Evolutionary conservation across 1,284 basidiomycete genomes (phyloP).

Genomic region (Ceratobasidium sp.): DNA sequence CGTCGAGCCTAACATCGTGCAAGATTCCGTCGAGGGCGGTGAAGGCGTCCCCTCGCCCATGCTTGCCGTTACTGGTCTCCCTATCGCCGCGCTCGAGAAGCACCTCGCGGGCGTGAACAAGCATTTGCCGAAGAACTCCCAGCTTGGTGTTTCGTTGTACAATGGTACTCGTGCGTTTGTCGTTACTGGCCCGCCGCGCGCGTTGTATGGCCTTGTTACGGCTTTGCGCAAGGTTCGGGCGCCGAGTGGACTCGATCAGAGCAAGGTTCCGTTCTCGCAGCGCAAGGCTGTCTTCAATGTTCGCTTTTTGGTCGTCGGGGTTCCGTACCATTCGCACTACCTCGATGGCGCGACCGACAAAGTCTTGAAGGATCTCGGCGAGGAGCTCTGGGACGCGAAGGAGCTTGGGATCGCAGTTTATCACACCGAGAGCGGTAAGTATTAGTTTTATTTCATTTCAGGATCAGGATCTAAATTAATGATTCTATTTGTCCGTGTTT

Average conservation of each 20-base stretch:
- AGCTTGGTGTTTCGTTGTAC: constrained; percentile 87
- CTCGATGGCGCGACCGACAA: constrained; percentile 81
- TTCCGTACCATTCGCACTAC: constrained; percentile 95
- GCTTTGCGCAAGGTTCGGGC: constrained; percentile 91
- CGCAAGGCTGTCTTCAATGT: constrained; percentile 93
- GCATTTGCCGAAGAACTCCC: constrained; percentile 80
- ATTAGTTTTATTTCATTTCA: constrained; percentile 10
- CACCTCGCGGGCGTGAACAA: constrained; percentile 91
- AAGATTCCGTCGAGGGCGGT: constrained; percentile 89
- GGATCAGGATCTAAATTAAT: background rate
- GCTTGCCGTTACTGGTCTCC: constrained; percentile 89
- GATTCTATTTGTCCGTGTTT: constrained; percentile 47
- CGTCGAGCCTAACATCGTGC: constrained; percentile 86
- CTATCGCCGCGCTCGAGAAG: constrained; percentile 78
- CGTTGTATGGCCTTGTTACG: constrained; percentile 94
- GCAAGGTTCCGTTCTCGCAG: constrained; percentile 93
- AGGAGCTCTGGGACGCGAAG: constrained; percentile 82
- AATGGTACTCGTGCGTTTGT: constrained; percentile 94
- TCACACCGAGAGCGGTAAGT: constrained; percentile 75
- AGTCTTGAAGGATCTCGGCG: constrained; percentile 69
- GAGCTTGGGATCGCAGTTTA: constrained; percentile 88
- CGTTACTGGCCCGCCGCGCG: constrained; percentile 90
- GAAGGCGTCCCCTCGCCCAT: constrained; percentile 95
- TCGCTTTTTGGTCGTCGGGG: constrained; percentile 93
- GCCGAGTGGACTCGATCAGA: constrained; percentile 88